A percentile compares a stretch with the other conserved stretches of the same genome.
phyloP scores from a whole-genome alignment of 805 yeast species.

The Metschnikowia bowlesiae region DNA sequence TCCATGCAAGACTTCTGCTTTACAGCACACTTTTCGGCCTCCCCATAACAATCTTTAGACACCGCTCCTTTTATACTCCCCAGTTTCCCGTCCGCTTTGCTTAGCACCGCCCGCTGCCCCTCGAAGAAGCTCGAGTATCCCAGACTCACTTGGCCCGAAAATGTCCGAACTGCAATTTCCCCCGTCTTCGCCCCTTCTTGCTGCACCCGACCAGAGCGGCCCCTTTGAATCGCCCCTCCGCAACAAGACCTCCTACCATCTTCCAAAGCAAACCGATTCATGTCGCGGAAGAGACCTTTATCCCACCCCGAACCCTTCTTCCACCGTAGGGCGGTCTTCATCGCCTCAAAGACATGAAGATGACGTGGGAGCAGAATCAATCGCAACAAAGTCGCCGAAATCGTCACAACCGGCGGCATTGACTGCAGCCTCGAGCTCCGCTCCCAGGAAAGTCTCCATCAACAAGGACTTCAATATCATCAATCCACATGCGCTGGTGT shows the following conservation, averaged over 20 bases:
- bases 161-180: constrained; percentile 38
- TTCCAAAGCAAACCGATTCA: background rate
- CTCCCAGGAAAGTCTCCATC: constrained; percentile 13
- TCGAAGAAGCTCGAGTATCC: background rate
- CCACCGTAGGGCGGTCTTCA: constrained; percentile 38
- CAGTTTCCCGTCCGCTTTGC: too few species aligned
- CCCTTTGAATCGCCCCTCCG: constrained; percentile 8
- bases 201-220: constrained; percentile 20
- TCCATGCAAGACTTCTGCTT: background rate
- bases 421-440: too few species aligned
- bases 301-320: constrained; percentile 74
- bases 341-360: constrained; percentile 29
- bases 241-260: background rate
- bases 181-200: constrained; percentile 49
- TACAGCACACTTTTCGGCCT: background rate
- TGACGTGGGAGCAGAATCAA: background rate
- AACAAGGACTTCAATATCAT: constrained; percentile 34
- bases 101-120: too few species aligned
- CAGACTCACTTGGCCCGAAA: background rate
- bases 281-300: constrained; percentile 32
- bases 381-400: background rate
- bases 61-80: background rate
- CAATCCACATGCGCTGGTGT: constrained; percentile 28
- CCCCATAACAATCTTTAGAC: too few species aligned
- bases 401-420: background rate